These are phyloP conservation scores for Globisporangium cederbergense DNA, from an alignment of 352 stramenopile species.

Conservation along the genomic window DNA sequence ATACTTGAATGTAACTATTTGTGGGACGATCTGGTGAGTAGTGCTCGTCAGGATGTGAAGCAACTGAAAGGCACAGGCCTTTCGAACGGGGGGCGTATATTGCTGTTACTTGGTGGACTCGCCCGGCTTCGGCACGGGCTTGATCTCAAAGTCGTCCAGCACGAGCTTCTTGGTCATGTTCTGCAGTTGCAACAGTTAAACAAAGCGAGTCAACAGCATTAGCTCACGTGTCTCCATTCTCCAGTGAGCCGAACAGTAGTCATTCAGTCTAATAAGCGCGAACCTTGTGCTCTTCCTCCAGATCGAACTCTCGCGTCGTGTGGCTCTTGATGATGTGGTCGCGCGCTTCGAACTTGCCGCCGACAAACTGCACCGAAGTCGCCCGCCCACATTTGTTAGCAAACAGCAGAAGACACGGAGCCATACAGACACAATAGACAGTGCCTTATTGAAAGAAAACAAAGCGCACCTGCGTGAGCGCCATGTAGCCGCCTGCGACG, in stretches of 20 bases:
- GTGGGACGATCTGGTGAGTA: no score
- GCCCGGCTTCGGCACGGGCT: conserved; percentile 67
- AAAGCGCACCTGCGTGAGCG: conserved; percentile 58
- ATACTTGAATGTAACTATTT: no score
- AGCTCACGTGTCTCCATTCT: not conserved
- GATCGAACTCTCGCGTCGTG: conserved; percentile 71
- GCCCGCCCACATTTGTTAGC: not conserved
- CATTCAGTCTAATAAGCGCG: not conserved
- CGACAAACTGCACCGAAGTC: conserved; percentile 52
- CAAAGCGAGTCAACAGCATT: not conserved
- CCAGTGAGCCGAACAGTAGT: not conserved
- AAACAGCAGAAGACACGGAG: not conserved
- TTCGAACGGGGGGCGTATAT: no score
- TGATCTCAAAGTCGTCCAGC: conserved; percentile 82
- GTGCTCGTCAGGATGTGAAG: no score
- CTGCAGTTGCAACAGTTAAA: conserved; percentile 24
- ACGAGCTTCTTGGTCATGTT: conserved; percentile 85
- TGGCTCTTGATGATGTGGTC: conserved; percentile 84
- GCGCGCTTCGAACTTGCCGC: conserved; percentile 77
- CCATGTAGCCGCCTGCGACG: conserved; percentile 72
- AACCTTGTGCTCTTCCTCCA: conserved; percentile 87
- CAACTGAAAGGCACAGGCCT: no score
- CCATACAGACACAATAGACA: not conserved
- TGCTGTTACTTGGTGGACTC: conserved; percentile 19
- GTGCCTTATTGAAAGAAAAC: not conserved